These are phyloP conservation scores for Hysterangium stoloniferum DNA, from an alignment of 768 basidiomycete species.

Conservation along the genomic window DNA sequence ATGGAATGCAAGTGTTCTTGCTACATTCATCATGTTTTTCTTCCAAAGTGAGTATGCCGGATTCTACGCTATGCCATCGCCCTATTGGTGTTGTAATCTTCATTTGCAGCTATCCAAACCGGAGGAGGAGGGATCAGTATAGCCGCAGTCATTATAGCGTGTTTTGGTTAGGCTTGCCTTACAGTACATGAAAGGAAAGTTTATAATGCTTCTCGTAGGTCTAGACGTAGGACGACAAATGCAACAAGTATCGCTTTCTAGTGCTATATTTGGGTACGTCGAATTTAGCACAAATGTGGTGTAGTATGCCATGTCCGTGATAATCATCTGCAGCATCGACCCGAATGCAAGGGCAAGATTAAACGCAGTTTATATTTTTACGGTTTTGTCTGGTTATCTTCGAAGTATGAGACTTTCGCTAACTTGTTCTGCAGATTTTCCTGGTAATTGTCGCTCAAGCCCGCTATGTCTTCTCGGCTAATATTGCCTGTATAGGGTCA, in stretches of 20 bases:
- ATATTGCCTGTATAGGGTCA: slow-evolving; percentile 39
- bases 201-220: not conserved
- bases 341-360: slow-evolving; percentile 55
- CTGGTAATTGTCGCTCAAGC: not conserved
- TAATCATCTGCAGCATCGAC: slow-evolving; percentile 27
- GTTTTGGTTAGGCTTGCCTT: slow-evolving; percentile 39
- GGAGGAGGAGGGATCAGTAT: slow-evolving; percentile 65
- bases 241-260: slow-evolving; percentile 59
- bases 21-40: slow-evolving; percentile 36
- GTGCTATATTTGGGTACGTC: slow-evolving; percentile 47
- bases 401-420: not conserved
- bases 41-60: slow-evolving; percentile 32
- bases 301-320: not conserved
- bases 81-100: not conserved
- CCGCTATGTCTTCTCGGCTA: not conserved
- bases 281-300: slow-evolving; percentile 1
- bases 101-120: slow-evolving; percentile 41
- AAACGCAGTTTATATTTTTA: slow-evolving; percentile 69
- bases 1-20: slow-evolving; percentile 67
- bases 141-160: slow-evolving; percentile 60
- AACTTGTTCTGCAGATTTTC: slow-evolving; percentile 10
- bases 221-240: slow-evolving; percentile 71
- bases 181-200: not conserved
- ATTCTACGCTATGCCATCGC: not conserved
- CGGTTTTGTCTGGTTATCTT: slow-evolving; percentile 31